Conservation (phyloP, 495 filamentous ascomycete genomes). For the Penicillium odoratum region DNA sequence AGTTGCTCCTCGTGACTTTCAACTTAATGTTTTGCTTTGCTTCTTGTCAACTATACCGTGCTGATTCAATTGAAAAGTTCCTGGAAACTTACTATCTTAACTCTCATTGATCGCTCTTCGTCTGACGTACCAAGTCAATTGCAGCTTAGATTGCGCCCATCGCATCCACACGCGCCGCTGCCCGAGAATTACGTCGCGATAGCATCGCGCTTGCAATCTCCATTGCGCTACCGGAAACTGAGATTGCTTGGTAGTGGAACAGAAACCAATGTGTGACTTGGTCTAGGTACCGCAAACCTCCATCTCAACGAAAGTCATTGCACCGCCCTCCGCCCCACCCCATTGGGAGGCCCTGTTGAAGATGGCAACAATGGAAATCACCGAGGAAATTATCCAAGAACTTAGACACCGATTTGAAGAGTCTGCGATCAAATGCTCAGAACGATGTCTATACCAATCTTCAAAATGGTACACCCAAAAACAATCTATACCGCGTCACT, state of each 20-base stretch:
- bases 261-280: background rate
- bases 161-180: constrained; percentile 16
- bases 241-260: background rate
- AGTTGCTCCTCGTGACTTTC: constrained; percentile 7
- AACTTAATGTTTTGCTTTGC: background rate
- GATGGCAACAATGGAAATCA: constrained; percentile 39
- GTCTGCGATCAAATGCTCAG: constrained; percentile 85
- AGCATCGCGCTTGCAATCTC: background rate
- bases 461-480: constrained; percentile 80
- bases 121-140: background rate
- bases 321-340: background rate
- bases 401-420: constrained; percentile 71
- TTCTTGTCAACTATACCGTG: background rate
- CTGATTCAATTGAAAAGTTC: background rate
- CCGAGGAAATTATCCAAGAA: constrained; percentile 43
- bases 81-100: background rate
- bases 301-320: background rate
- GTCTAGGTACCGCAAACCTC: background rate
- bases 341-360: background rate
- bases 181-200: constrained; percentile 8
- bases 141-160: background rate
- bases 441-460: constrained; percentile 93
- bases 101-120: background rate
- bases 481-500: background rate
- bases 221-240: background rate